A percentile compares a stretch with the other conserved stretches of the same genome.
phyloP scores from a whole-genome alignment of 768 basidiomycete species.

The Boletellus ananas region DNA sequence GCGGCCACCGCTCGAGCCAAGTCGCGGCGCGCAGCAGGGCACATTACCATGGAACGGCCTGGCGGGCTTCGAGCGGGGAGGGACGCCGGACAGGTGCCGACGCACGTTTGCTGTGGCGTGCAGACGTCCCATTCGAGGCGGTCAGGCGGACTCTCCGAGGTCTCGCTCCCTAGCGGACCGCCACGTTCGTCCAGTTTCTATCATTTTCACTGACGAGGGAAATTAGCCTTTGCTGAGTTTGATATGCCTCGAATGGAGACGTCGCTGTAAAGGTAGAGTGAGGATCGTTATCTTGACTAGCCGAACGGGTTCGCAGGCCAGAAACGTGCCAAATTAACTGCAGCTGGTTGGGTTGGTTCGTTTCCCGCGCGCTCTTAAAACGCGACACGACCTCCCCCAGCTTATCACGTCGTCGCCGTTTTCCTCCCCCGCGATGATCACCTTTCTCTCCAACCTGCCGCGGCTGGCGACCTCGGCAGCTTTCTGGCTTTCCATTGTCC shows the following conservation, averaged over 20 bases:
- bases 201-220: neutral
- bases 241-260: conserved; percentile 1
- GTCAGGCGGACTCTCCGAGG: neutral
- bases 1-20: too few species aligned
- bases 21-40: too few species aligned
- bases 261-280: conserved; percentile 11
- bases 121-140: neutral
- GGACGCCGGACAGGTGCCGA: neutral
- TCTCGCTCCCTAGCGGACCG: neutral
- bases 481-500: conserved; percentile 19
- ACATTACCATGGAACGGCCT: too few species aligned
- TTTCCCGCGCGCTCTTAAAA: conserved; percentile 22
- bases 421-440: conserved; percentile 21
- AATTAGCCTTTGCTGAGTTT: neutral
- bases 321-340: conserved; percentile 23
- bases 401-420: conserved; percentile 21
- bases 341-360: conserved; percentile 9
- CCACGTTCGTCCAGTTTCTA: conserved; percentile 16
- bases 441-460: conserved; percentile 15
- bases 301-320: conserved; percentile 21
- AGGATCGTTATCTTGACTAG: conserved; percentile 16
- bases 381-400: conserved; percentile 9
- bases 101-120: neutral
- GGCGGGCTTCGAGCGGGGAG: neutral
- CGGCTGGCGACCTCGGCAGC: conserved; percentile 19